A percentile compares a stretch with the other conserved stretches of the same genome.
These are phyloP conservation scores for Vigna unguiculata DNA, from an alignment of 306 rosid genomes.

Conservation along the genomic window DNA sequence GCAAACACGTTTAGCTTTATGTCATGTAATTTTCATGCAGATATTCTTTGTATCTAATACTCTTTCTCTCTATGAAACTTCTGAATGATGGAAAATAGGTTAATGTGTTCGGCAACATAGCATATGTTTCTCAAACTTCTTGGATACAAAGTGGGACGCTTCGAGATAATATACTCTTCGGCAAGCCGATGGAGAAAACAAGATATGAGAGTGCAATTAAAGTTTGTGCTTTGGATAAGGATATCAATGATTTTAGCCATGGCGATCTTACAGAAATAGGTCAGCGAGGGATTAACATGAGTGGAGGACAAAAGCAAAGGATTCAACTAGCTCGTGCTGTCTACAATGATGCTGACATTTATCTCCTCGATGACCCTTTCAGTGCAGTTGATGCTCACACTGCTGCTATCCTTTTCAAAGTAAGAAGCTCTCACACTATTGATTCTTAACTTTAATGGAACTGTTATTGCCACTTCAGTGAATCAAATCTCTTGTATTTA, in stretches of 20 bases:
- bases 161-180: conserved; percentile 71
- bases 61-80: neutral
- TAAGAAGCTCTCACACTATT: conserved; percentile 35
- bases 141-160: conserved; percentile 94
- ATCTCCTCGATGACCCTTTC: conserved; percentile 83
- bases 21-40: conserved; percentile 1
- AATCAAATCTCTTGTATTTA: conserved; percentile 29
- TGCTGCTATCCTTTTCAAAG: conserved; percentile 70
- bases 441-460: neutral
- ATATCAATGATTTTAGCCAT: conserved; percentile 64
- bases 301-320: conserved; percentile 94
- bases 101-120: conserved; percentile 61
- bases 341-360: conserved; percentile 77
- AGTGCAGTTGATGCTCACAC: conserved; percentile 95
- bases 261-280: conserved; percentile 94
- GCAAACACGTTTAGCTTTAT: too few species aligned
- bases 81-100: conserved; percentile 53
- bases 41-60: conserved; percentile 6
- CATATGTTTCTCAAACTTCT: conserved; percentile 79
- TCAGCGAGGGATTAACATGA: conserved; percentile 87
- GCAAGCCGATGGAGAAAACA: conserved; percentile 68
- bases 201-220: conserved; percentile 67
- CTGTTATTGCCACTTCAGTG: neutral
- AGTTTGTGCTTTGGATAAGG: conserved; percentile 77
- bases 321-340: conserved; percentile 87